phyloP scores from a whole-genome alignment of 2,329 filamentous ascomycete genomes.

The Apiospora pterosperma region DNA sequence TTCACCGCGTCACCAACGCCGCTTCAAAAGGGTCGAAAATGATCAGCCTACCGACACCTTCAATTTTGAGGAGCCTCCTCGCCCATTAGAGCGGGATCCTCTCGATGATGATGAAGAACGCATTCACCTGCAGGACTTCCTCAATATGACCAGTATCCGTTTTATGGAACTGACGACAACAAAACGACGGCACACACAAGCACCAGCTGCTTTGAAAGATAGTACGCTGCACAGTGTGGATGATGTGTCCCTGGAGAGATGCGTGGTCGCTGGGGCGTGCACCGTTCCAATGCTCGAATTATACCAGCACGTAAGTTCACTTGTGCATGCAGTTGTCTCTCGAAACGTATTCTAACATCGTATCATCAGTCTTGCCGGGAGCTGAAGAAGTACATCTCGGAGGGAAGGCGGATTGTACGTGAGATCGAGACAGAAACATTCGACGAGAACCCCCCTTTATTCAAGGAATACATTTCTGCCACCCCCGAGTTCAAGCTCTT shows the following conservation, averaged over 20 bases:
- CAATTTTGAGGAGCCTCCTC: slow-evolving; percentile 38
- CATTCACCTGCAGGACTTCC: slow-evolving; percentile 86
- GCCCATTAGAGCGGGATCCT: slow-evolving; percentile 28
- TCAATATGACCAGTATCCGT: slow-evolving; percentile 92
- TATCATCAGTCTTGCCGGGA: slow-evolving; percentile 72
- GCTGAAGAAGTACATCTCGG: slow-evolving; percentile 93
- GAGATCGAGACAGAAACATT: slow-evolving; percentile 88
- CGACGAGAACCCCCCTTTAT: slow-evolving; percentile 85
- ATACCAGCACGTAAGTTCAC: slow-evolving; percentile 72
- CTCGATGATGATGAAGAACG: slow-evolving; percentile 53
- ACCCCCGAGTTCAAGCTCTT: slow-evolving; percentile 76
- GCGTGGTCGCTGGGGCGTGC: slow-evolving; percentile 84
- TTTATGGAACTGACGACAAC: slow-evolving; percentile 99
- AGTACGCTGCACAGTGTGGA: slow-evolving; percentile 41
- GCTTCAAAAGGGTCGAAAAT: slow-evolving; percentile 52
- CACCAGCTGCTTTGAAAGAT: slow-evolving; percentile 47
- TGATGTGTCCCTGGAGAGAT: slow-evolving; percentile 65
- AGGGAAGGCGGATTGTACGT: slow-evolving; percentile 83
- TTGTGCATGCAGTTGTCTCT: not conserved
- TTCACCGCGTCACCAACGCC: slow-evolving; percentile 54
- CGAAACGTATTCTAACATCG: slow-evolving; percentile 20
- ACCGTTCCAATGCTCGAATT: slow-evolving; percentile 90
- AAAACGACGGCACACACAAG: slow-evolving; percentile 82
- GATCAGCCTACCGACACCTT: slow-evolving; percentile 41
- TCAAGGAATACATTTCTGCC: slow-evolving; percentile 86